Base-by-base conservation (phyloP, 306 rosid species). In the Quercus variabilis region DNA sequence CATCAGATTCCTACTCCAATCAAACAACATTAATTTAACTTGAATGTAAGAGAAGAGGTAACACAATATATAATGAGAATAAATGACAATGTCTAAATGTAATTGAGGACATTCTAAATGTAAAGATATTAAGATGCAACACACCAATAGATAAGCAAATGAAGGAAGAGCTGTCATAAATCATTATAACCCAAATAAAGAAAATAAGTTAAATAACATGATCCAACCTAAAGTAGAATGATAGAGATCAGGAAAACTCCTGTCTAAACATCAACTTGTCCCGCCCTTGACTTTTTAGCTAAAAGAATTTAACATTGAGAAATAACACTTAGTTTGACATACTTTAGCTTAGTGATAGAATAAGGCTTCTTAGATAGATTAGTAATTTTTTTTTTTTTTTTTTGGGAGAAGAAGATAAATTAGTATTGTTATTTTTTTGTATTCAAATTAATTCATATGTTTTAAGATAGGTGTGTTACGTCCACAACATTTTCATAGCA, bases 1-100 rank as follows among this genome's bases (percentile, higher is more conserved):
- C 96, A 79, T 93, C 94, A 57, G 90, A 55, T 80, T 89, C 98
- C 96, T 93, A 84, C 67, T 58, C 54, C 74, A 69, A 74, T 73
- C 38, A 73, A 69, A 71, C 79, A 68, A 71, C 25, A 55, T 52
- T 30, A 62, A 73, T 65, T 68, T 83, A 78, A 81, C 43, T 25
- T 56, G 38, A 28, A 69, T 64, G 77, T 54, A 56, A 9, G 31
- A 58, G 69, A 56, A 82, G 62, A 78, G 56, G 38, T 60, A 64
- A 28, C 51, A 28, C 13, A 56, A 72, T 59, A 19, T 69, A 75
- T 35, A 6, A 59, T 38, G 21, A 67, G 14, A 33, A 33, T 79
- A 21, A 38, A 79, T 26, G 33, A 20, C 25, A 49, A 72, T 28
- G 5, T 33, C 25, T 17, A 3, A 30, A 15, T 51, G 18, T 18